These are phyloP conservation scores for Nemania sp. DNA, from an alignment of 2,329 filamentous ascomycete species.

Conservation along the genomic window DNA sequence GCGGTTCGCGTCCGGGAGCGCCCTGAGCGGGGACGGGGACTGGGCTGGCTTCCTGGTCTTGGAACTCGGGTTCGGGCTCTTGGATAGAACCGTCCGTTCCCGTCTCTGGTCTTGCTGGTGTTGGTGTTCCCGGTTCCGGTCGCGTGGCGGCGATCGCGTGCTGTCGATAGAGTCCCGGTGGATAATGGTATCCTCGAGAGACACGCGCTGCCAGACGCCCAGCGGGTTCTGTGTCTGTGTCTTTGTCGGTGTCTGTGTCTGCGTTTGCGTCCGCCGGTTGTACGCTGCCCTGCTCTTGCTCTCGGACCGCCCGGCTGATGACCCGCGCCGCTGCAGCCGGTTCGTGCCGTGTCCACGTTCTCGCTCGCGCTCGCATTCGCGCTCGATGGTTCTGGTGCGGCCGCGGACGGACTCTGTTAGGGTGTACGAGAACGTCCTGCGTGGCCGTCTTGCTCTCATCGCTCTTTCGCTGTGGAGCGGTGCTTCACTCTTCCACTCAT, in stretches of 20 bases:
- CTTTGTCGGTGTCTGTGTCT: neutral
- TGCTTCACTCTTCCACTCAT: neutral
- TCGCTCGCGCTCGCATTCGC: conserved; percentile 10
- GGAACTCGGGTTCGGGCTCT: neutral
- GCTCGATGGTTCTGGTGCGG: conserved; percentile 14
- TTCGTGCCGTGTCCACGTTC: conserved; percentile 17
- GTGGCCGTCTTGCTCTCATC: conserved; percentile 9
- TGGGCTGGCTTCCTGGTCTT: neutral
- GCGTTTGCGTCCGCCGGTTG: neutral
- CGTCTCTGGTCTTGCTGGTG: neutral
- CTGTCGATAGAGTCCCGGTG: conserved; percentile 28
- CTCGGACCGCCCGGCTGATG: conserved; percentile 13
- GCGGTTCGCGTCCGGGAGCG: conserved; percentile 60
- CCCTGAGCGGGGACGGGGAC: conserved; percentile 49
- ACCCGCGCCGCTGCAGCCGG: conserved; percentile 5
- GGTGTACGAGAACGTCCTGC: conserved; percentile 37
- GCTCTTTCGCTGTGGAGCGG: conserved; percentile 1
- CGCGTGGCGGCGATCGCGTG: neutral
- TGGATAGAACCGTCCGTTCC: conserved; percentile 2
- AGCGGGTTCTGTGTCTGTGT: conserved; percentile 13
- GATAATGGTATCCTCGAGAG: conserved; percentile 34
- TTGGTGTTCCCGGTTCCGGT: conserved; percentile 12
- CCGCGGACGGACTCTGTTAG: conserved; percentile 27
- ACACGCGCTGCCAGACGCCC: conserved; percentile 33
- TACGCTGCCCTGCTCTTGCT: neutral